Conservation (phyloP, 2,329 filamentous ascomycete genomes). For the Apiospora phragmitis region DNA sequence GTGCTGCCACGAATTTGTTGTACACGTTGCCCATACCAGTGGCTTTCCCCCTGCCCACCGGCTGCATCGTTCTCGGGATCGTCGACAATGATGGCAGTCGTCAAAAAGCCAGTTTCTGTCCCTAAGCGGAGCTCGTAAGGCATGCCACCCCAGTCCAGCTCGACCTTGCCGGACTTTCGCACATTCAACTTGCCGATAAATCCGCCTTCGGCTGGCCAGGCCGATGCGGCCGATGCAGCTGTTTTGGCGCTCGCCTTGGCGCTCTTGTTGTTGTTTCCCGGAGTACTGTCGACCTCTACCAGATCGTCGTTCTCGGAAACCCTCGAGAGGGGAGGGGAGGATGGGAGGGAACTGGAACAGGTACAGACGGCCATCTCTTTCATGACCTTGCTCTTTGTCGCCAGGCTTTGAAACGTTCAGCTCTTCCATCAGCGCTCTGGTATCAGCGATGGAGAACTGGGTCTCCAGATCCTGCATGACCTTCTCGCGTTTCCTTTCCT, state of each 20-base stretch:
- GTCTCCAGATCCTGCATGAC: constrained; percentile 31
- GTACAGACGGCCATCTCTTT: constrained; percentile 57
- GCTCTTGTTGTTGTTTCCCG: constrained; percentile 20
- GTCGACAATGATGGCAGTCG: constrained; percentile 60
- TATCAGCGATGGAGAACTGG: constrained; percentile 25
- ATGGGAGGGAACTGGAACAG: constrained; percentile 66
- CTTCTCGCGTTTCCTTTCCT: constrained; percentile 32
- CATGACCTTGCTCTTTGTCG: constrained; percentile 18
- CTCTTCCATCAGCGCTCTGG: constrained; percentile 32
- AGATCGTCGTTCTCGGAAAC: constrained; percentile 25
- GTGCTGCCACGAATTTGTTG: constrained; percentile 61
- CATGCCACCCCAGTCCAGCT: constrained; percentile 63
- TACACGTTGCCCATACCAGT: constrained; percentile 65
- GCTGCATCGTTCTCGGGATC: constrained; percentile 51
- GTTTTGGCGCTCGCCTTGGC: constrained; percentile 25
- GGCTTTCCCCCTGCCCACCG: constrained; percentile 48
- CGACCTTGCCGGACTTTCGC: constrained; percentile 61
- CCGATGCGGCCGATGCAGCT: constrained; percentile 33
- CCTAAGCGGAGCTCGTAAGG: constrained; percentile 55
- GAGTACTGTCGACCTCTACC: constrained; percentile 24
- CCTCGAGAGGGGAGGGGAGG: constrained; percentile 56
- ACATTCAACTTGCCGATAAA: constrained; percentile 61
- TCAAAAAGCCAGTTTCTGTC: constrained; percentile 53
- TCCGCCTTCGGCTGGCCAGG: constrained; percentile 52
- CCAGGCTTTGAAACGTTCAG: constrained; percentile 30